phyloP scores from a whole-genome alignment of 1,284 basidiomycete genomes.

The Cystobasidium sp. region DNA sequence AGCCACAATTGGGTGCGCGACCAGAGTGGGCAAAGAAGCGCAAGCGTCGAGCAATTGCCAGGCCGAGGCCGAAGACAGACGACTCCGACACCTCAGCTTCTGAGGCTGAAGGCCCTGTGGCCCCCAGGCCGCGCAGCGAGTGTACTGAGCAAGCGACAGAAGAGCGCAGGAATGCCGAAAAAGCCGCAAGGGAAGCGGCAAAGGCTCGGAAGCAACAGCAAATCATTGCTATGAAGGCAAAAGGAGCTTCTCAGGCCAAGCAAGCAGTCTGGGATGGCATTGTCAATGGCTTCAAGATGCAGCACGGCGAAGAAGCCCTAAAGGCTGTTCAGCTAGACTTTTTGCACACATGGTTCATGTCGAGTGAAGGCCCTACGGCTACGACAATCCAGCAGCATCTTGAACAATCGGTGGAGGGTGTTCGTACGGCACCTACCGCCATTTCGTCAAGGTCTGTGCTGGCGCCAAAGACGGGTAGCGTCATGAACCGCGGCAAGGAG shows the following conservation, averaged over 20 bases:
- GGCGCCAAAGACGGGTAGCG: not conserved
- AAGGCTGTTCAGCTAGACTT: conserved; percentile 19
- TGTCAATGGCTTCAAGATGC: conserved; percentile 9
- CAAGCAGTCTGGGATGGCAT: conserved; percentile 18
- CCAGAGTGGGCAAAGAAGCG: conserved; percentile 10
- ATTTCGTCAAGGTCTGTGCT: not conserved
- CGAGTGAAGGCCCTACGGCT: conserved; percentile 11
- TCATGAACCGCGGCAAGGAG: not conserved
- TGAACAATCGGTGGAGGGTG: conserved; percentile 19
- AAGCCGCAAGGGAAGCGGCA: not conserved
- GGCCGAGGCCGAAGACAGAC: not conserved
- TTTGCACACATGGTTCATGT: conserved; percentile 25
- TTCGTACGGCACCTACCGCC: not conserved
- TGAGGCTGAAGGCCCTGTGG: not conserved
- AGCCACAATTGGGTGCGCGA: conserved; percentile 4
- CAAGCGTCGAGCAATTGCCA: not conserved
- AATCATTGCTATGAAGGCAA: conserved; percentile 30
- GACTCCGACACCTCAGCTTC: conserved; percentile 24
- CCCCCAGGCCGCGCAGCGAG: not conserved
- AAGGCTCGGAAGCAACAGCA: not conserved
- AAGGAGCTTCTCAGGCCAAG: not conserved
- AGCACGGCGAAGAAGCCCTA: conserved; percentile 16
- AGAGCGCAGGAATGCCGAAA: not conserved
- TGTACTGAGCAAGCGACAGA: not conserved
- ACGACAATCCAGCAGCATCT: conserved; percentile 15